phyloP scores from a whole-genome alignment of 148 eudicot species.

The Silene conica region DNA sequence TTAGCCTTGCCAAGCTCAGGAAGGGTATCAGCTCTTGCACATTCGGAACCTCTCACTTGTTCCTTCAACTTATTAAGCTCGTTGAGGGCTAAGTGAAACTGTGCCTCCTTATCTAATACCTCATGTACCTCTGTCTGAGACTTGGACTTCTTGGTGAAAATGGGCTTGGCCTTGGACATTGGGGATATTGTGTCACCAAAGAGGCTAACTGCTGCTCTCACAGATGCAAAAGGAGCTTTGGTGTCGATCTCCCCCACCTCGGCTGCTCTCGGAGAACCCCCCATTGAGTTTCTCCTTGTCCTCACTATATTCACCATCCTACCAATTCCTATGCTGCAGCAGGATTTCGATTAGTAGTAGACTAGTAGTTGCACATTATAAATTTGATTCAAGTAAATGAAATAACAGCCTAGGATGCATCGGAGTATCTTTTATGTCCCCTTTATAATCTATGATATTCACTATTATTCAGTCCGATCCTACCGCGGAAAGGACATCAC shows the following conservation, averaged over 20 bases:
- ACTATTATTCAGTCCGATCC: too few relatives aligned
- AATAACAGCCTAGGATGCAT: too few relatives aligned
- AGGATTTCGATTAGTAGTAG: background rate
- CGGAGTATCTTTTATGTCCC: background rate
- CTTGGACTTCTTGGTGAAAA: constrained; percentile 35
- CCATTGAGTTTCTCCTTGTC: constrained; percentile 38
- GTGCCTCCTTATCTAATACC: constrained; percentile 69
- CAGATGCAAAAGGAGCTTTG: constrained; percentile 79
- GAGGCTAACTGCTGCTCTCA: constrained; percentile 72
- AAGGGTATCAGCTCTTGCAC: constrained; percentile 47
- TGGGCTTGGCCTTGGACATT: constrained; percentile 37
- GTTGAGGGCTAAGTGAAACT: constrained; percentile 52
- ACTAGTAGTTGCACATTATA: background rate
- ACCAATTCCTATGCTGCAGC: background rate
- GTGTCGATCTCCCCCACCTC: constrained; percentile 89
- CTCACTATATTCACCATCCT: constrained; percentile 43
- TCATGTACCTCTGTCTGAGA: constrained; percentile 71
- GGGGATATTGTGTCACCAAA: constrained; percentile 51
- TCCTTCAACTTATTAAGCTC: constrained; percentile 60
- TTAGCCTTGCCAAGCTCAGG: constrained; percentile 61
- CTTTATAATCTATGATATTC: too few relatives aligned
- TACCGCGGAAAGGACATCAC: background rate
- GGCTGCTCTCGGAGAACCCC: constrained; percentile 38
- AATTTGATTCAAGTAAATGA: background rate
- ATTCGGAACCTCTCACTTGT: constrained; percentile 50